Conservation (phyloP, 208 protist genomes). For the Leishmania martiniquensis region DNA sequence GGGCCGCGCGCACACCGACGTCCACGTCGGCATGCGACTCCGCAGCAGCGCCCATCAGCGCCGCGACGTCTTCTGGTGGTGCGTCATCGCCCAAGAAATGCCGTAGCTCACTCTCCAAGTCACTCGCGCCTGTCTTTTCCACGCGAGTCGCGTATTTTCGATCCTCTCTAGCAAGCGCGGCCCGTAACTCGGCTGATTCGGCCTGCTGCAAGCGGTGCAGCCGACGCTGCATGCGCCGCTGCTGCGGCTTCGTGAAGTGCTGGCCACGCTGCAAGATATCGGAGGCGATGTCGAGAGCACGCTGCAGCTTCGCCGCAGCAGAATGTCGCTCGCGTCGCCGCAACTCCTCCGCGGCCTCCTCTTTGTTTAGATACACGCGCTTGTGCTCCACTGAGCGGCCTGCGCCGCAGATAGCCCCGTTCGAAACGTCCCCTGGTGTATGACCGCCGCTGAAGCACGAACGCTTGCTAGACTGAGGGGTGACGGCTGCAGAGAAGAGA, state of each 20-base stretch:
- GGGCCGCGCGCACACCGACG: background rate
- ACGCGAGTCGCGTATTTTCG: background rate
- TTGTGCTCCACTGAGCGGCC: background rate
- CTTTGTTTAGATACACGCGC: constrained; percentile 28
- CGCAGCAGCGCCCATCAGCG: constrained; percentile 15
- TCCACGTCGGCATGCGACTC: background rate
- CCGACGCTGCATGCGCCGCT: constrained; percentile 28
- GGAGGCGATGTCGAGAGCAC: constrained; percentile 13
- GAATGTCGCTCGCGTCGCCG: constrained; percentile 19
- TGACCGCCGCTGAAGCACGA: no score
- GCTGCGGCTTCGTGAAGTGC: constrained; percentile 27
- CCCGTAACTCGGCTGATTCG: constrained; percentile 18
- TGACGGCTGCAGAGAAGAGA: constrained; percentile 14
- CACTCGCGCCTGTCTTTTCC: constrained; percentile 5
- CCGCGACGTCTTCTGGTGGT: constrained; percentile 16
- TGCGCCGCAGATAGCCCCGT: background rate
- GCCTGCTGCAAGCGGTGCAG: constrained; percentile 29
- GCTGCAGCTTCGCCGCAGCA: constrained; percentile 30
- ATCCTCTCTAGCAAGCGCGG: constrained; percentile 17
- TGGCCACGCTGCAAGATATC: constrained; percentile 14
- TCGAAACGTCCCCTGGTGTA: background rate
- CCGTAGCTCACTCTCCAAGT: constrained; percentile 46
- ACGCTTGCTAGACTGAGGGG: background rate
- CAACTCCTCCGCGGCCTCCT: constrained; percentile 8
- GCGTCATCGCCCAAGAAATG: constrained; percentile 61